Evolutionary conservation across 2,329 filamentous ascomycete genomes (phyloP).

Genomic region (Venturia carpophila): DNA sequence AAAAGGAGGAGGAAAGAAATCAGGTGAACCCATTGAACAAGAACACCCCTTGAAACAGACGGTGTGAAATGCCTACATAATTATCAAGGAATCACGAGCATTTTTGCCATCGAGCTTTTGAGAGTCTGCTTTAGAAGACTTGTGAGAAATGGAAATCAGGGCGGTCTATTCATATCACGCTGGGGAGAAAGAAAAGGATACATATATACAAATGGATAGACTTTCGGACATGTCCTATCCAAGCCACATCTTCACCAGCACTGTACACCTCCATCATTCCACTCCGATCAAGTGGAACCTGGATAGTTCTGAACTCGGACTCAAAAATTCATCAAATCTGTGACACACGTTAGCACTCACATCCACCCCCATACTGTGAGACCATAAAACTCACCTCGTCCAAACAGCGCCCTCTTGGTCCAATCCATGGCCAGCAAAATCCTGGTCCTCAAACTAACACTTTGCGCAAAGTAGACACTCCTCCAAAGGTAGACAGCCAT

Average conservation of each 20-base stretch:
- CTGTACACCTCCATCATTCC: neutral
- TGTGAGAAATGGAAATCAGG: neutral
- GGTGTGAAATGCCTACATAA: too few species aligned
- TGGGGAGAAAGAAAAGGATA: neutral
- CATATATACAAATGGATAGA: neutral
- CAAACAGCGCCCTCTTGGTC: constrained; percentile 93
- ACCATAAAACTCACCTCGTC: constrained; percentile 61
- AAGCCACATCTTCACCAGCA: neutral
- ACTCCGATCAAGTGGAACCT: neutral
- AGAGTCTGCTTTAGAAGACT: too few species aligned
- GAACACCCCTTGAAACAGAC: too few species aligned
- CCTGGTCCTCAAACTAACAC: constrained; percentile 84
- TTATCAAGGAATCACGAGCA: too few species aligned
- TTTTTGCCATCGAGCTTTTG: too few species aligned
- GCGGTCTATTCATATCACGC: neutral
- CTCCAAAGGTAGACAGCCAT: constrained; percentile 95
- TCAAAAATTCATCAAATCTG: constrained; percentile 31
- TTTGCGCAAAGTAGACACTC: constrained; percentile 95
- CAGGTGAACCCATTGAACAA: too few species aligned
- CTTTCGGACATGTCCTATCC: neutral
- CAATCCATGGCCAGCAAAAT: constrained; percentile 94
- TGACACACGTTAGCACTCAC: constrained; percentile 1
- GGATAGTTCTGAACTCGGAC: too few species aligned
- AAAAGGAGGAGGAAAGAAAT: too few species aligned
- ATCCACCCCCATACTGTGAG: constrained; percentile 12